Percentiles rank a stretch among this genome's conserved stretches.
Evolutionary conservation across 2,329 filamentous ascomycete species (phyloP).

Genomic region (Colletotrichum costaricense): DNA sequence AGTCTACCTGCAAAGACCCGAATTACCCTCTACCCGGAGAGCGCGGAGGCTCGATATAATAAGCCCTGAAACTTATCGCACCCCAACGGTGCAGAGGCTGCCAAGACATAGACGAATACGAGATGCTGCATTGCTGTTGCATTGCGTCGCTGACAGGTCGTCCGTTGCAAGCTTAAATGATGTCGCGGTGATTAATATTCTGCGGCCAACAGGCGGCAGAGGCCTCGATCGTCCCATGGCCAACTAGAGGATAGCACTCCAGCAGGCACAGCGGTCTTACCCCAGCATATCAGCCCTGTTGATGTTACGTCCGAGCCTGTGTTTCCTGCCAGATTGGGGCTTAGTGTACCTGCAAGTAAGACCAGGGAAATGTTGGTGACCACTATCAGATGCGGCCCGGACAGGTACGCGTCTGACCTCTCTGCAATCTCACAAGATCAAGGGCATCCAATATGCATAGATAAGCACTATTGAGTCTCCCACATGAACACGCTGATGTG

Average conservation of each 20-base stretch:
- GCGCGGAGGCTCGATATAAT: slow-evolving; percentile 8
- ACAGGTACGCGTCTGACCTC: neutral
- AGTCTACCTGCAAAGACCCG: neutral
- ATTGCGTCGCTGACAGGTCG: slow-evolving; percentile 5
- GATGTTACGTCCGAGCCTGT: slow-evolving; percentile 4
- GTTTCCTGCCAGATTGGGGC: slow-evolving; percentile 14
- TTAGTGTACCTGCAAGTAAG: slow-evolving; percentile 22
- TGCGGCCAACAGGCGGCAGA: neutral
- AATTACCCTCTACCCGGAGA: neutral
- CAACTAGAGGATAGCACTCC: neutral
- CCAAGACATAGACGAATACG: slow-evolving; percentile 33
- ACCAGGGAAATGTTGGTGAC: neutral
- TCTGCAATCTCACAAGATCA: neutral
- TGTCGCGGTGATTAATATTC: neutral
- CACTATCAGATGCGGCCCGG: neutral
- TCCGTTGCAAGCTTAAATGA: neutral
- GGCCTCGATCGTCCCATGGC: neutral
- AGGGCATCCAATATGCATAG: neutral
- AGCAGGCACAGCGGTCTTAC: neutral
- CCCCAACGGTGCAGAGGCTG: neutral
- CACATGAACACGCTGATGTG: neutral
- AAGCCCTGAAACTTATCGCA: neutral
- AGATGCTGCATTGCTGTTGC: slow-evolving; percentile 16
- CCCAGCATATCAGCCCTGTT: slow-evolving; percentile 13
- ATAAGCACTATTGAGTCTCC: neutral